phyloP scores from a whole-genome alignment of 2,329 filamentous ascomycete genomes.

The Aspergillus neotritici region DNA sequence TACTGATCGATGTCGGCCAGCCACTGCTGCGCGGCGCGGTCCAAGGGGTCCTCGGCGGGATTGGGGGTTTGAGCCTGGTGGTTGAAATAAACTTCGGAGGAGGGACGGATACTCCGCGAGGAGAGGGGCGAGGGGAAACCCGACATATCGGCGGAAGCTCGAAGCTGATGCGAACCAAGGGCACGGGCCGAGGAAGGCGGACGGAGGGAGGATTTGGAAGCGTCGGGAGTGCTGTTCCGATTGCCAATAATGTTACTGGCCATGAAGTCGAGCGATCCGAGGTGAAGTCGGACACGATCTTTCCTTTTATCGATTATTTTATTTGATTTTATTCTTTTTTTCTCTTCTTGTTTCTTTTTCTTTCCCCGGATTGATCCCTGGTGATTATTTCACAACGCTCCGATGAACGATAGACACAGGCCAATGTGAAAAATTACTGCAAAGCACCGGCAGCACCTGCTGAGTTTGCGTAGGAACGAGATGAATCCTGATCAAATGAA shows the following conservation, averaged over 20 bases:
- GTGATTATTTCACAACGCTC: conserved; percentile 9
- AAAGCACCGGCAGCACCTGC: conserved; percentile 73
- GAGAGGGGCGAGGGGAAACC: conserved; percentile 67
- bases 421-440: conserved; percentile 34
- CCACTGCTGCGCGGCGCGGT: conserved; percentile 96
- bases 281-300: conserved; percentile 5
- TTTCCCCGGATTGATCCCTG: too few relatives aligned
- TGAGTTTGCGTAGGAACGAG: conserved; percentile 47
- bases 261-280: conserved; percentile 34
- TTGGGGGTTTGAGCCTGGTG: conserved; percentile 64
- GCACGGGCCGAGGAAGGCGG: conserved; percentile 78
- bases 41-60: conserved; percentile 74
- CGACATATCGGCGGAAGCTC: conserved; percentile 94
- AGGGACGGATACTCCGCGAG: conserved; percentile 77
- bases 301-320: conserved; percentile 4
- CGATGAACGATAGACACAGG: conserved; percentile 32
- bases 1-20: conserved; percentile 98
- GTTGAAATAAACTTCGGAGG: conserved; percentile 87
- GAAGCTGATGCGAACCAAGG: conserved; percentile 75
- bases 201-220: conserved; percentile 71
- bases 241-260: conserved; percentile 69
- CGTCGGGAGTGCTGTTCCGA: conserved; percentile 95
- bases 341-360: too few relatives aligned
- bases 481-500: conserved; percentile 8
- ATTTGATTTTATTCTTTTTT: background rate